phyloP scores from a whole-genome alignment of 1,284 basidiomycete genomes.

The Trichosporon ovoides region DNA sequence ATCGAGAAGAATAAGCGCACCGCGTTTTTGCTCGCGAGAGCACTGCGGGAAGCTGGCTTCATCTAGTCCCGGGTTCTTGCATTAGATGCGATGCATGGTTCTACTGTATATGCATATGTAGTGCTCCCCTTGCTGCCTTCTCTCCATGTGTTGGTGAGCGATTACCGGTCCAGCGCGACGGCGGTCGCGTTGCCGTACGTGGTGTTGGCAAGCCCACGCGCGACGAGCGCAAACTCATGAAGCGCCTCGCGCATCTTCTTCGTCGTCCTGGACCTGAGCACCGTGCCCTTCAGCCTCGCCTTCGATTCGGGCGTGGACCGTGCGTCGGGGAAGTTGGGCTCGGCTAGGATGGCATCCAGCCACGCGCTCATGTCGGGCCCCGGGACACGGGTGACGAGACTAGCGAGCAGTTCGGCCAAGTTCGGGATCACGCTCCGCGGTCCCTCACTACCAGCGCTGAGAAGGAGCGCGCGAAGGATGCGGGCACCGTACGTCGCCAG shows the following conservation, averaged over 20 bases:
- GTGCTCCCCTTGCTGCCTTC: neutral
- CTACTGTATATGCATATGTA: neutral
- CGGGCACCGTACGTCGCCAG: conserved; percentile 60
- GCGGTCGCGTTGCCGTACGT: conserved; percentile 48
- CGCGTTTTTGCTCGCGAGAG: conserved; percentile 14
- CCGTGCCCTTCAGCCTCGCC: conserved; percentile 66
- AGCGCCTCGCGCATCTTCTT: conserved; percentile 49
- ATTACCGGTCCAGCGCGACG: conserved; percentile 10
- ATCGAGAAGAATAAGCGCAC: conserved; percentile 21
- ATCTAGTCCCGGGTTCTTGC: conserved; percentile 6
- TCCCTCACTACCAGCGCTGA: conserved; percentile 71
- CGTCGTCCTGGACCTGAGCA: conserved; percentile 52
- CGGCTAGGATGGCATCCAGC: conserved; percentile 65
- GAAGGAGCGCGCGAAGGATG: conserved; percentile 65
- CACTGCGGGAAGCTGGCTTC: conserved; percentile 16
- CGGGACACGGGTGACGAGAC: conserved; percentile 57
- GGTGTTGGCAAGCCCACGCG: conserved; percentile 46
- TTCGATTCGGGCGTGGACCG: conserved; percentile 59
- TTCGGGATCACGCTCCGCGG: conserved; percentile 78
- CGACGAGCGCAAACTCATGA: conserved; percentile 49
- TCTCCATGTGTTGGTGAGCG: neutral
- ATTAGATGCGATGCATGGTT: neutral
- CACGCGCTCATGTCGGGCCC: conserved; percentile 57
- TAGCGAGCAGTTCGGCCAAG: conserved; percentile 69
- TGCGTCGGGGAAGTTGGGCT: conserved; percentile 46